phyloP scores from a whole-genome alignment of 2,329 filamentous ascomycete genomes.

The Penicillium carneum region DNA sequence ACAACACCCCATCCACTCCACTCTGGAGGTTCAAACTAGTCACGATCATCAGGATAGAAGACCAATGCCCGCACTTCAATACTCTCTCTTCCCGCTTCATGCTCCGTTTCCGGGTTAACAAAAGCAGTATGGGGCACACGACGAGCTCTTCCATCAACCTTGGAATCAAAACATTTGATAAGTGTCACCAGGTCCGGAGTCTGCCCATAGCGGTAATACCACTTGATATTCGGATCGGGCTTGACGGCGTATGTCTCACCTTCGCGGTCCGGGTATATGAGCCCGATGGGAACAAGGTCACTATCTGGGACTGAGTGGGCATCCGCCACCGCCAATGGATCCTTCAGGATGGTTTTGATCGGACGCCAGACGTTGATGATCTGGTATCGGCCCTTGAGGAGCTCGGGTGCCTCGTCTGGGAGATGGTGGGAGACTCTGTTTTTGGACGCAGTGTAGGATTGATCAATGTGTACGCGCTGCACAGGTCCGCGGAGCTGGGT shows the following conservation, averaged over 20 bases:
- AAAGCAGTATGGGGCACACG: slow-evolving; percentile 66
- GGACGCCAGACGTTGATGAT: slow-evolving; percentile 63
- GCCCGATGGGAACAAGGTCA: slow-evolving; percentile 58
- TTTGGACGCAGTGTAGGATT: slow-evolving; percentile 55
- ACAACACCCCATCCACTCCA: not conserved
- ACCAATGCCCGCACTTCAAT: slow-evolving; percentile 65
- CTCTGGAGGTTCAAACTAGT: slow-evolving; percentile 19
- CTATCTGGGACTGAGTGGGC: slow-evolving; percentile 59
- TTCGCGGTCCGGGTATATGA: slow-evolving; percentile 61
- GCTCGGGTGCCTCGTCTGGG: slow-evolving; percentile 51
- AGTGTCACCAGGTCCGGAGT: slow-evolving; percentile 63
- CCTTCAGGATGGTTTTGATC: slow-evolving; percentile 59
- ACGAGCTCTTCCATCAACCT: slow-evolving; percentile 62
- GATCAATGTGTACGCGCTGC: slow-evolving; percentile 61
- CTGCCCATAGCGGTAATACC: slow-evolving; percentile 63
- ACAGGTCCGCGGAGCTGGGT: slow-evolving; percentile 54
- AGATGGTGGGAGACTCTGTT: slow-evolving; percentile 56
- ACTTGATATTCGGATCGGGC: slow-evolving; percentile 55
- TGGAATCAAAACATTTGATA: slow-evolving; percentile 69
- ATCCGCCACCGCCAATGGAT: slow-evolving; percentile 64
- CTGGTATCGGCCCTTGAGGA: slow-evolving; percentile 56
- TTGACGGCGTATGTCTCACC: slow-evolving; percentile 60
- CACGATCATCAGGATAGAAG: slow-evolving; percentile 56
- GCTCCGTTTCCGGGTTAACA: slow-evolving; percentile 56
- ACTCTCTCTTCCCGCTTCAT: slow-evolving; percentile 56